phyloP scores from a whole-genome alignment of 2,329 filamentous ascomycete genomes.

The Talaromyces sp. region DNA sequence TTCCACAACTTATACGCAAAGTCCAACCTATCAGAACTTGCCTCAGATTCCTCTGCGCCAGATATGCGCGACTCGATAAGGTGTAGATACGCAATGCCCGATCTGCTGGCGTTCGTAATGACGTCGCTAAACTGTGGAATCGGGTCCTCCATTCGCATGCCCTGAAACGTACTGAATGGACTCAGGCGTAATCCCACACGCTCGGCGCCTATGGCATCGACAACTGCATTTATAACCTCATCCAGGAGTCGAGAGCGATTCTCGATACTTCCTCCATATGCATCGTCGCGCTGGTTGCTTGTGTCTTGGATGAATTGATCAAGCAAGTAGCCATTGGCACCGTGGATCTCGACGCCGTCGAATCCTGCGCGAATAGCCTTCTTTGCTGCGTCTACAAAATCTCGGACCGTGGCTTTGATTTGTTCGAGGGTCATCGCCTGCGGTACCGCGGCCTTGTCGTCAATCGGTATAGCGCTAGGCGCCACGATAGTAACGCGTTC shows the following conservation, averaged over 20 bases:
- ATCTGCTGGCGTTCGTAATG: neutral
- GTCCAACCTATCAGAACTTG: neutral
- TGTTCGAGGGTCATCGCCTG: conserved; percentile 33
- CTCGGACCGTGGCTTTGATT: conserved; percentile 38
- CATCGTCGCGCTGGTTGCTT: conserved; percentile 47
- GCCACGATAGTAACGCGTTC: conserved; percentile 32
- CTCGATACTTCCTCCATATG: conserved; percentile 49
- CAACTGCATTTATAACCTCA: conserved; percentile 47
- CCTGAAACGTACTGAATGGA: conserved; percentile 34
- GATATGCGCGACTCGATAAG: conserved; percentile 15
- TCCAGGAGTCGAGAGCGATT: conserved; percentile 52
- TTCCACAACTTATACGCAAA: conserved; percentile 13
- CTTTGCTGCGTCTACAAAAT: conserved; percentile 42
- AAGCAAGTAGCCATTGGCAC: conserved; percentile 47
- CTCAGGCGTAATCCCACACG: conserved; percentile 45
- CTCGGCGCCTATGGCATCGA: conserved; percentile 40
- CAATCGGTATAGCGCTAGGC: conserved; percentile 40
- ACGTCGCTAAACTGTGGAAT: conserved; percentile 14
- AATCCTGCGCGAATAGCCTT: conserved; percentile 55
- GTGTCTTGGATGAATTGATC: conserved; percentile 50
- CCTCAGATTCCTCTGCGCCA: neutral
- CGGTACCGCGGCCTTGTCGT: conserved; percentile 31
- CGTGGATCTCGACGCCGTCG: conserved; percentile 49
- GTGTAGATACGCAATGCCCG: conserved; percentile 10
- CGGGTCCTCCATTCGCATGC: conserved; percentile 40